A percentile compares a stretch with the other conserved stretches of the same genome.
Evolutionary conservation across 192 early-diverging fungal genomes (phyloP).

Genomic region (Rhizophagus prolifer): DNA sequence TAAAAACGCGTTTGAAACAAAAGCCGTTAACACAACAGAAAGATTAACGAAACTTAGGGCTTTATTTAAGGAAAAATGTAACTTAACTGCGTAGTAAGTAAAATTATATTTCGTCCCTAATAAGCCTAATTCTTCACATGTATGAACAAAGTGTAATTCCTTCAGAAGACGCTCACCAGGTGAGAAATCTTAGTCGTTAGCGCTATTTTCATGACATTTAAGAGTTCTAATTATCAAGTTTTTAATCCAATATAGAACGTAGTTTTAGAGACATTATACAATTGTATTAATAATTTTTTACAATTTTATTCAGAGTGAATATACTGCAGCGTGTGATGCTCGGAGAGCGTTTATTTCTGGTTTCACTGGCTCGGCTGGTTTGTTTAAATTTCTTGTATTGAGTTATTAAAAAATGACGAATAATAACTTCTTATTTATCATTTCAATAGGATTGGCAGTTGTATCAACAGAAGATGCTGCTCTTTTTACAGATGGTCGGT

Average conservation of each 20-base stretch:
- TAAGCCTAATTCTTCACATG: neutral
- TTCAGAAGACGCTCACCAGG: constrained; percentile 96
- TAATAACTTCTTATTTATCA: neutral
- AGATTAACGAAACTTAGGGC: constrained; percentile 18
- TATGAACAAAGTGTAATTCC: constrained; percentile 72
- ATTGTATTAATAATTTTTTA: neutral
- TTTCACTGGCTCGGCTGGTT: constrained; percentile 97
- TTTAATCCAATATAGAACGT: neutral
- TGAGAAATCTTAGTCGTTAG: constrained; percentile 30
- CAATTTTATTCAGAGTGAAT: constrained; percentile 77
- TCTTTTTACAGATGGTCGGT: constrained; percentile 96
- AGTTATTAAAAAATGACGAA: constrained; percentile 6
- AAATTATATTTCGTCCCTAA: neutral
- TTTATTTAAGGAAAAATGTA: constrained; percentile 28
- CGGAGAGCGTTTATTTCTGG: constrained; percentile 90
- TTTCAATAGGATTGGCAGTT: constrained; percentile 70
- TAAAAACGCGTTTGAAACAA: neutral
- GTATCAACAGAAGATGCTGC: constrained; percentile 77
- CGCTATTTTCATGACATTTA: too few species aligned
- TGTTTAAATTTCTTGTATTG: neutral
- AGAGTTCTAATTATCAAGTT: neutral
- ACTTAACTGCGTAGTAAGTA: constrained; percentile 37
- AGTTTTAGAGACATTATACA: neutral
- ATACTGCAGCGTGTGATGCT: constrained; percentile 85
- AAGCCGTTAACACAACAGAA: constrained; percentile 7